Base-by-base conservation (phyloP, 2,329 filamentous ascomycete species). In the Cladophialophora psammophila region DNA sequence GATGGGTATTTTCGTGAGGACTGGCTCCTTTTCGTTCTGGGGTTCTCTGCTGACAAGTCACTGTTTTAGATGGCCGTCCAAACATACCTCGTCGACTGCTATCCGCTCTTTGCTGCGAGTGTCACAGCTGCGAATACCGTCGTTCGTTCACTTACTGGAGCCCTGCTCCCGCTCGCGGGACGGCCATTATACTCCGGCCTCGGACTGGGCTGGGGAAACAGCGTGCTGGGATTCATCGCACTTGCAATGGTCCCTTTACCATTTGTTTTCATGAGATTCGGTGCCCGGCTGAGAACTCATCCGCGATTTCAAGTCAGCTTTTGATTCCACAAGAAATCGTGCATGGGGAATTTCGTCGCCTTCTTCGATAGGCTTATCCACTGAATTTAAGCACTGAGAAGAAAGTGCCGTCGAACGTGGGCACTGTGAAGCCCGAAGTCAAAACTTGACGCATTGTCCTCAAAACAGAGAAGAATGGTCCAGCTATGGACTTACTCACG, bases 81-180 rank as follows among this genome's bases (percentile, higher is more conserved):
- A 40, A 66, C 54, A 1, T 78, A 77, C 55, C 66, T 77, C 2
- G 73, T 77, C 54, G 75, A 78, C 42, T 71, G 73, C 0, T 86
- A 84, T 64, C 76, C 79, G 0, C 78, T 82, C 3, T 80, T 84
- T 67, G 80, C 81, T 0, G 81, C 80, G 1, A 82, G 79, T 35
- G 84, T 83, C 0, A 75, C 80, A 15, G 82, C 82, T 0, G 84
- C 83, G 0, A 68, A 74, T n/a, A 82, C 82, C 61, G 81, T 86
- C 57, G 68, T 82, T 9, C 72, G 73, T 3, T 84, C 80, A 7
- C 69, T 86, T 50, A 74, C 77, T 1, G 83, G 81, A 0, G 85
- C 84, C 64, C 66, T 79, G 12, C 85, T 86, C 48, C 84, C 84
- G 0, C 68, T 86, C 0, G 84, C 85, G 62, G 82, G 80, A 0